Conservation (phyloP, 495 filamentous ascomycete species). For the Thermothielavioides terrestris region DNA sequence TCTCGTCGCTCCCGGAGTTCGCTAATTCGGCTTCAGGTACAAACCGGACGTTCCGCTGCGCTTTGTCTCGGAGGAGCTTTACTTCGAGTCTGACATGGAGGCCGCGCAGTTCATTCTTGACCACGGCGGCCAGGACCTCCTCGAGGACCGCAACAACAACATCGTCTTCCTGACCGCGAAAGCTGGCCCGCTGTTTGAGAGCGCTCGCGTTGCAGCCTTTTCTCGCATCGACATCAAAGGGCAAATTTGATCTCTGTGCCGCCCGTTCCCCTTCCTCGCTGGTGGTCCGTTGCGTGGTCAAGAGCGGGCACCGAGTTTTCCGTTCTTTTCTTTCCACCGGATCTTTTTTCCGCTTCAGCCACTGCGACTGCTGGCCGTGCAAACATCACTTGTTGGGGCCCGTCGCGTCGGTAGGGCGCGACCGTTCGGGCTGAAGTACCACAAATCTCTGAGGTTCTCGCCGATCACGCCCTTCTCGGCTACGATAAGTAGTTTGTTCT, state of each 20-base stretch:
- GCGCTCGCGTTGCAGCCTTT: slow-evolving; percentile 61
- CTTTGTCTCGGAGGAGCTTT: slow-evolving; percentile 91
- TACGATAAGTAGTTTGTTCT: not conserved
- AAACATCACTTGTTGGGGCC: too few species aligned
- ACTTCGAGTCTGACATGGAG: slow-evolving; percentile 87
- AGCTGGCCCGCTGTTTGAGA: slow-evolving; percentile 64
- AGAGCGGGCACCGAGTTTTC: not conserved
- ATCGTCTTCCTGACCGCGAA: slow-evolving; percentile 71
- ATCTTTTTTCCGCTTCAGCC: too few species aligned
- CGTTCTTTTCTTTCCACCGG: not conserved
- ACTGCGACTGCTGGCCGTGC: too few species aligned
- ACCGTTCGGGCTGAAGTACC: too few species aligned
- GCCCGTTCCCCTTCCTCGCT: slow-evolving; percentile 7
- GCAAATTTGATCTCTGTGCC: slow-evolving; percentile 60
- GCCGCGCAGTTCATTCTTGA: slow-evolving; percentile 82
- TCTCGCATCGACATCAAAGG: slow-evolving; percentile 91
- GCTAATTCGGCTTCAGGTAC: slow-evolving; percentile 56
- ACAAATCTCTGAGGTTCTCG: too few species aligned
- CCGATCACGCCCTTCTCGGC: not conserved
- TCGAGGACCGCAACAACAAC: slow-evolving; percentile 65
- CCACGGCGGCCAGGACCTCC: slow-evolving; percentile 60
- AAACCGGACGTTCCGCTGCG: slow-evolving; percentile 79
- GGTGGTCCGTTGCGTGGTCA: slow-evolving; percentile 5
- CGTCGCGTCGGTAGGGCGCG: too few species aligned
- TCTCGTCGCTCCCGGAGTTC: not conserved